Evolutionary conservation across 148 eudicot genomes (phyloP), one percentile per base, ranked within the genome.

Genomic region (Oxyria digyna): DNA sequence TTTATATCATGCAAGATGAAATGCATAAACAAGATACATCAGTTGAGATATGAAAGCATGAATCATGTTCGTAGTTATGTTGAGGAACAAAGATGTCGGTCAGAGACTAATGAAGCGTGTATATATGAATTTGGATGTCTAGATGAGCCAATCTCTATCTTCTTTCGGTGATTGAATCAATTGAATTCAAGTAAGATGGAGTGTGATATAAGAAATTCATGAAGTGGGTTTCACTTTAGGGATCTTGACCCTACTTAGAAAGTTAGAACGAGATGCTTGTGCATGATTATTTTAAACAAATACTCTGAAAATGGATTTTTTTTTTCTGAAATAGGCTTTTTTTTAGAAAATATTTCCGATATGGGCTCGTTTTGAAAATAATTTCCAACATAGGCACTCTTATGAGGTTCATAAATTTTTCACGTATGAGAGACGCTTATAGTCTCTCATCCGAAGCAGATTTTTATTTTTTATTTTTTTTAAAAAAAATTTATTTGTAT

Each of bases 171-270:
- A 59, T 29, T 29, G 37, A 52, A 23, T 52, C 62, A 4, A 38
- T 59, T 59, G 38, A 15, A 59, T 4, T 5, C 9, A 27, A 59
- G 33, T 27, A n/a, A 57, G 24, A 12, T n/a, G 59, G 35, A 57
- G 64, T 57, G 35, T 27, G 35, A 3, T 26, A 13, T 27, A 57
- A 57, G 64, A 57, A 29, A 57, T 57, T n/a, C 64, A 10, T 57
- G 18, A 4, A 57, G 64, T 57, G 64, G 35, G 37, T 27, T 57
- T 57, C 64, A 57, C 64, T 57, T 55, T 57, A 57, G 35, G n/a
- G 17, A 27, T 29, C 64, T 57, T 4, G 50, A 13, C 50, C 50
- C 50, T 45, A 17, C 50, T 35, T 35, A 2, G 38, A 3, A 9
- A 9, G 3, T 6, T 26, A 3, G 33, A 55, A 55, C 27, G 4